These are phyloP conservation scores for Furculomyces boomerangus DNA, from an alignment of 371 early-diverging fungal genomes.

Conservation along the genomic window DNA sequence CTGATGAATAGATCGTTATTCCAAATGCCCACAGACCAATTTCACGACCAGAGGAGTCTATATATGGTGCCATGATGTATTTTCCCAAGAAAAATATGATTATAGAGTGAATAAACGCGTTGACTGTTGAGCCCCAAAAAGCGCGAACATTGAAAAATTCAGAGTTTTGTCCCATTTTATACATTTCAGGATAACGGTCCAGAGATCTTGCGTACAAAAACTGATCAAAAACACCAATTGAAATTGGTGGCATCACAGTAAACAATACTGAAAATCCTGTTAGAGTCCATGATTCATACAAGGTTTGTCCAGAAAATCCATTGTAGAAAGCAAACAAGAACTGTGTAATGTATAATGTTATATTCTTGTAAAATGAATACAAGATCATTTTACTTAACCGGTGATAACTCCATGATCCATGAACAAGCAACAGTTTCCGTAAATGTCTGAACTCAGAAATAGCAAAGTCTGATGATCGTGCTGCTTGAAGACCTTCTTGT, in stretches of 20 bases:
- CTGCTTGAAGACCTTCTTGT: constrained; percentile 92
- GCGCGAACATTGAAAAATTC: constrained; percentile 81
- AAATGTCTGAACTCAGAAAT: constrained; percentile 85
- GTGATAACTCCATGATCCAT: constrained; percentile 88
- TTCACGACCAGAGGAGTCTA: constrained; percentile 36
- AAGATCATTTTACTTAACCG: constrained; percentile 70
- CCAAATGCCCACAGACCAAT: constrained; percentile 69
- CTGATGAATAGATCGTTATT: constrained; percentile 55
- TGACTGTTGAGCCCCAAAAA: constrained; percentile 89
- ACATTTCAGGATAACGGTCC: constrained; percentile 92
- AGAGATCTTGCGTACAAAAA: constrained; percentile 79
- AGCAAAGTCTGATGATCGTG: constrained; percentile 90
- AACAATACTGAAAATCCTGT: constrained; percentile 80
- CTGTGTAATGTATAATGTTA: constrained; percentile 90
- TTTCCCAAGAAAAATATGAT: constrained; percentile 43
- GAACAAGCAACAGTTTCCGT: constrained; percentile 74
- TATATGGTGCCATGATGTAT: constrained; percentile 36
- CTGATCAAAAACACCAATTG: constrained; percentile 87
- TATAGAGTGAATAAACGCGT: constrained; percentile 86
- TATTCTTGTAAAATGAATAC: constrained; percentile 92
- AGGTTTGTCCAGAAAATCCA: constrained; percentile 77
- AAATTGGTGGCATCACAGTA: constrained; percentile 73
- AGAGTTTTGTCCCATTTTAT: constrained; percentile 74
- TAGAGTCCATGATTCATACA: constrained; percentile 89
- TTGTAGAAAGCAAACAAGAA: constrained; percentile 89